Conservation (phyloP, 2,329 filamentous ascomycete genomes). For the Botryotinia convoluta region DNA sequence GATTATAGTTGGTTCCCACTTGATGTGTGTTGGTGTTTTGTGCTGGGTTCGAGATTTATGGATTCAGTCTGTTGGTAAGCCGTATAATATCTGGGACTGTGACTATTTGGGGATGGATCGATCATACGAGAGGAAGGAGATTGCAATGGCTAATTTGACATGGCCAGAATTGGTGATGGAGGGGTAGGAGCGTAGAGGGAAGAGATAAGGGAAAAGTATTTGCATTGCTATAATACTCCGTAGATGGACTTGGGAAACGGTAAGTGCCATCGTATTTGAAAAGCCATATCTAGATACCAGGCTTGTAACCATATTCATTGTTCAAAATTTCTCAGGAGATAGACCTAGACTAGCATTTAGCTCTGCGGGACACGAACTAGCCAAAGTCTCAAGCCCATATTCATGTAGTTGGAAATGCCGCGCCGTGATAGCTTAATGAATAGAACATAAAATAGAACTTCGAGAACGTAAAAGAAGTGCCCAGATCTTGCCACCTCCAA, state of each 20-base stretch:
- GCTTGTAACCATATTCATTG: not conserved
- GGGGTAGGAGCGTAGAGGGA: not conserved
- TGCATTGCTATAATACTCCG: not conserved
- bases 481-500: conserved; percentile 4
- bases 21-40: not conserved
- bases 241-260: not conserved
- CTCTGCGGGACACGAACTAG: not conserved
- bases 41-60: not conserved
- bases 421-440: not conserved
- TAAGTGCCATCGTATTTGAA: not conserved
- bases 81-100: not conserved
- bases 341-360: not conserved
- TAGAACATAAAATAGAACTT: not conserved
- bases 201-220: not conserved
- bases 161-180: not conserved
- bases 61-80: not conserved
- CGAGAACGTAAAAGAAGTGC: not conserved
- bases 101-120: not conserved
- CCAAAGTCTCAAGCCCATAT: not conserved
- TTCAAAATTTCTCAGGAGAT: not conserved
- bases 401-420: not conserved
- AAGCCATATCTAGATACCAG: not conserved
- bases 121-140: not conserved
- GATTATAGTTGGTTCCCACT: not conserved
- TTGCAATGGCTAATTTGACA: not conserved